Evolutionary conservation across 2,329 filamentous ascomycete genomes (phyloP), one percentile per base, ranked within the genome.

Genomic region (Fusarium fujikuroi): DNA sequence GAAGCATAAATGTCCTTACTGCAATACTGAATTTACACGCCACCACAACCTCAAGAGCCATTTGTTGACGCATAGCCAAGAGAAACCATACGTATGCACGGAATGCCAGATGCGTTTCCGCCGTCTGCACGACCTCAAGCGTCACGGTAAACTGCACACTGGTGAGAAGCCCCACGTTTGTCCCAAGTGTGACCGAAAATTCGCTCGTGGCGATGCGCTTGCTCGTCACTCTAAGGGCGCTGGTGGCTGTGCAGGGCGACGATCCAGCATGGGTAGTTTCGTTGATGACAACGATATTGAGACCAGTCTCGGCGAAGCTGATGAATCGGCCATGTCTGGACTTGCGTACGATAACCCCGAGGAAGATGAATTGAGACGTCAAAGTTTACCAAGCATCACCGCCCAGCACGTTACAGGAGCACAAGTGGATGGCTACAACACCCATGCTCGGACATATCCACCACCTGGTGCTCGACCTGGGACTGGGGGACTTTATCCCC

Each of bases 1-100:
- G 84, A 95, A 96, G 79, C 95, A 99, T 85, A 97, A 96, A 82
- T 99, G 96, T 79, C 95, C 94, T 2, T 97, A 97, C 81, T 99
- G 96, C 86, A 91, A 94, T 43, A 98, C 96, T 9, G 96, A 97
- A 79, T 99, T 99, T 77, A 99, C 96, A 34, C 91, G 96, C 49
- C 96, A 98, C 80, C 96, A 98, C 81, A 98, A 99, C 79, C 89
- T 98, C 34, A 99, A 98, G 84, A 98, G 95, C 76, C 96, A 99
- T 84, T 88, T 99, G 64, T 89, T 99, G 80, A 98, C 96, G 1
- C 96, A 98, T 82, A 98, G 95, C 78, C 95, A 99, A 86, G 96
- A 99, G 82, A 99, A 99, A 83, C 96, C 96, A 0, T 99, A 96
- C 79, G 90, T 96, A 34, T 99, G 96, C 80, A 92, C 94, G 70